Evolutionary conservation across 1,284 basidiomycete genomes (phyloP), one percentile per base, ranked within the genome.

Genomic region (Ustilago tritici): DNA sequence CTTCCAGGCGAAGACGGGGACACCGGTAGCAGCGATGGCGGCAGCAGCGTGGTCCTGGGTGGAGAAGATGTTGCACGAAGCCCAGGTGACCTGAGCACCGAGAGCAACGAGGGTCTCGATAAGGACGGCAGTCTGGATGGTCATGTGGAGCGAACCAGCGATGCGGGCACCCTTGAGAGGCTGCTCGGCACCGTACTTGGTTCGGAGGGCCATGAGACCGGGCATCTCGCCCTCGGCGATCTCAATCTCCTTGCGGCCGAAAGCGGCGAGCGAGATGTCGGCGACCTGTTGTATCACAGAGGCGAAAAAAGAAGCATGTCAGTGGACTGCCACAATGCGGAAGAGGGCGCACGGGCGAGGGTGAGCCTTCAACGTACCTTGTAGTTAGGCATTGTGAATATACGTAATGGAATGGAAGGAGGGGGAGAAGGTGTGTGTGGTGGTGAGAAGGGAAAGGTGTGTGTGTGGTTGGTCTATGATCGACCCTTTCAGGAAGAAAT

Each of bases 11-110:
- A 92, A 99, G 86, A 99, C 96, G 81, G 96, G 96, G 65, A 99
- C 93, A 83, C 96, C 96, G 74, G 97, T 97, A 32, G 95, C 96
- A 76, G 96, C 96, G 82, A 99, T 98, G 56, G 95, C 97, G 79
- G 96, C 93, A 70, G 96, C 97, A 73, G 96, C 96, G 88, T 99
- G 96, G 88, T 99, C 96, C 85, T 88, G 97, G 66, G 96, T 99
- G 65, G 97, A 99, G 90, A 97, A 99, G 88, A 99, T 99, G 90
- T 99, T 99, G 89, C 95, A 98, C 83, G 96, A 99, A 54, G 97
- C 99, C 97, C 96, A 99, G 82, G 96, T 91, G 77, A 99, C 96
- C 88, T 98, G 93, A 79, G 97, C 96, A 87, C 96, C 96, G 84
- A 99, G 92, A 80, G 92, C 92, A 80, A 91, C 93, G 82, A 99